phyloP scores from a whole-genome alignment of 805 yeast genomes.

The Suhomyces pyralidae region DNA sequence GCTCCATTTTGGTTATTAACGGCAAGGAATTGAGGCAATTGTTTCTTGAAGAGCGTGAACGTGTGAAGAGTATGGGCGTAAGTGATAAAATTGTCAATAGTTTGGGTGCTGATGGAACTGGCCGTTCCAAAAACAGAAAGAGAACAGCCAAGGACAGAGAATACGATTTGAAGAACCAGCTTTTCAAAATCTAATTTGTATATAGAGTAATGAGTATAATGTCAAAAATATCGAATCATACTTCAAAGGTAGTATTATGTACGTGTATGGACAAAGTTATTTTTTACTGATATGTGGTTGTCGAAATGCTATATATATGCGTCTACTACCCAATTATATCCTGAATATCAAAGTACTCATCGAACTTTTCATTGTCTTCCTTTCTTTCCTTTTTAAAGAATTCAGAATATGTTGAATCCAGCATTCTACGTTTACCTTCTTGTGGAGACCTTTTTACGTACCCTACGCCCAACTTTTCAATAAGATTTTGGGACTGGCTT shows the following conservation, averaged over 20 bases:
- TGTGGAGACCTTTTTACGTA: slow-evolving; percentile 17
- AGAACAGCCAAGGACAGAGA: slow-evolving; percentile 46
- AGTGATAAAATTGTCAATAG: slow-evolving; percentile 28
- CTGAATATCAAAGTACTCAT: slow-evolving; percentile 12
- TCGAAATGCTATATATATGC: too few species aligned
- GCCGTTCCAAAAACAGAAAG: slow-evolving; percentile 31
- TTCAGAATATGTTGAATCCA: slow-evolving; percentile 2
- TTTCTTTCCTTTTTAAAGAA: slow-evolving; percentile 4
- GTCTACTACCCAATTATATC: slow-evolving; percentile 7
- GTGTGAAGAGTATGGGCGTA: slow-evolving; percentile 28
- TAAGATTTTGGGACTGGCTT: slow-evolving; percentile 18
- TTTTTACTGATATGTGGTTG: too few species aligned
- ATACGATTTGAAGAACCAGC: slow-evolving; percentile 35
- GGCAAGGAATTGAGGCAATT: slow-evolving; percentile 21
- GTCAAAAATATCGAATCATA: not conserved
- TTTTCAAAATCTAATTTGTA: slow-evolving; percentile 24
- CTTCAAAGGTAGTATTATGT: too few species aligned
- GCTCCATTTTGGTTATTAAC: slow-evolving; percentile 29
- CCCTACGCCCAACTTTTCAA: slow-evolving; percentile 18
- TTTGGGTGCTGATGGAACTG: slow-evolving; percentile 41
- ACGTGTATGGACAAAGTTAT: too few species aligned
- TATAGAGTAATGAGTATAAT: not conserved
- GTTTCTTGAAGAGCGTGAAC: slow-evolving; percentile 25
- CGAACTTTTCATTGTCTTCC: slow-evolving; percentile 6
- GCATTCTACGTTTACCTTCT: slow-evolving; percentile 14